phyloP scores from a whole-genome alignment of 495 filamentous ascomycete species.

The Articulospora tetracladia region DNA sequence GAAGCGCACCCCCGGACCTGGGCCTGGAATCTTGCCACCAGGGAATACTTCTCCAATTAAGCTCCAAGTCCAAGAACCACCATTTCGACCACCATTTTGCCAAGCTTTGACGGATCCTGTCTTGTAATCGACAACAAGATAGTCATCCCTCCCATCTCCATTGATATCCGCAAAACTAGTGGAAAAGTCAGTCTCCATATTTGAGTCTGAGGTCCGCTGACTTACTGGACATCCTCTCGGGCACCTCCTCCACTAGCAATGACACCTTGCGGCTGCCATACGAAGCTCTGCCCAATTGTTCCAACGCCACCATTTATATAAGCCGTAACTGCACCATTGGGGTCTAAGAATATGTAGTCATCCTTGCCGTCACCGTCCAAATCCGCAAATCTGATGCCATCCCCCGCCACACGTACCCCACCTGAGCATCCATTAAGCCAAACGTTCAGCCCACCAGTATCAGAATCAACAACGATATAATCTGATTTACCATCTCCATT shows the following conservation, averaged over 20 bases:
- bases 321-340: slow-evolving; percentile 3
- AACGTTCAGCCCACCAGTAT: neutral
- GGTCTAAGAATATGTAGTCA: slow-evolving; percentile 12
- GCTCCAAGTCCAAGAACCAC: neutral
- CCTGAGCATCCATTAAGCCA: slow-evolving; percentile 7
- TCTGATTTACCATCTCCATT: slow-evolving; percentile 27
- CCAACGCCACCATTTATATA: slow-evolving; percentile 10
- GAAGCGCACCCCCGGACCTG: too few relatives aligned
- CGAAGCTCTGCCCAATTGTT: neutral
- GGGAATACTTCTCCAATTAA: neutral
- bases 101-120: neutral
- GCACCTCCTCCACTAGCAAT: neutral
- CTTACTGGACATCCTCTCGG: neutral
- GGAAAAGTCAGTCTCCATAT: neutral
- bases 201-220: too few relatives aligned
- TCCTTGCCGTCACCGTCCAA: slow-evolving; percentile 14
- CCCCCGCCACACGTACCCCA: slow-evolving; percentile 18
- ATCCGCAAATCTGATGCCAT: slow-evolving; percentile 20
- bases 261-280: slow-evolving; percentile 9
- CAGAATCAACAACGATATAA: neutral
- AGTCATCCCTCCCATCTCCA: neutral
- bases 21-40: too few relatives aligned
- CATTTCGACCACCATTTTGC: neutral
- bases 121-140: neutral
- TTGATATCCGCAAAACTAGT: neutral